These are phyloP conservation scores for Yamadazyma atmosphaerica DNA, from an alignment of 1,139 yeast species.

Conservation along the genomic window DNA sequence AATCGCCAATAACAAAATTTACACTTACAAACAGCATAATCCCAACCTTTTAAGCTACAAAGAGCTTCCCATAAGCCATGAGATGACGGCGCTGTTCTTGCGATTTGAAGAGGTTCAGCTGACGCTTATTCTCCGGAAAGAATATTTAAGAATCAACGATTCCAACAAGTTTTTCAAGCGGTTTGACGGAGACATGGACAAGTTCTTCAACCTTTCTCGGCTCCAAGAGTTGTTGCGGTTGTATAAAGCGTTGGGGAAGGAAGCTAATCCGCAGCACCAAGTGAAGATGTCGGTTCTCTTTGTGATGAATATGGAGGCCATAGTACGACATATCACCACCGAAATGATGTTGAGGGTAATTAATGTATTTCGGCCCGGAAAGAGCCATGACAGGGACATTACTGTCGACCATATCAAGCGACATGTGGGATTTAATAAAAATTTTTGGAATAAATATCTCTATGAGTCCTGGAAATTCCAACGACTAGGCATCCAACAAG, in stretches of 20 bases:
- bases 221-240: background rate
- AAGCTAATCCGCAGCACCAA: background rate
- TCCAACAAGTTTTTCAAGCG: conserved; percentile 9
- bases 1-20: conserved; percentile 3
- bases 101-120: conserved; percentile 50
- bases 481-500: conserved; percentile 4
- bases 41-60: conserved; percentile 28
- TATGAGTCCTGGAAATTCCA: conserved; percentile 6
- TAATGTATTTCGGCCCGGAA: background rate
- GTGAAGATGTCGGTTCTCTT: background rate
- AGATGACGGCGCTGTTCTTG: conserved; percentile 50
- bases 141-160: conserved; percentile 18
- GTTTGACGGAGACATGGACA: background rate
- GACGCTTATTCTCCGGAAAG: conserved; percentile 21
- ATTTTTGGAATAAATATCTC: conserved; percentile 7
- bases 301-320: background rate
- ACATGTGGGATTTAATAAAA: background rate
- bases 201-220: background rate
- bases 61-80: conserved; percentile 55
- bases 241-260: conserved; percentile 1
- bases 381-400: background rate
- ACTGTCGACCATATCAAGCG: background rate
- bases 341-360: background rate
- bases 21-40: conserved; percentile 10
- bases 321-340: background rate